These are phyloP conservation scores for Blastocystis sp. DNA, from an alignment of 352 stramenopile genomes.

Conservation along the genomic window DNA sequence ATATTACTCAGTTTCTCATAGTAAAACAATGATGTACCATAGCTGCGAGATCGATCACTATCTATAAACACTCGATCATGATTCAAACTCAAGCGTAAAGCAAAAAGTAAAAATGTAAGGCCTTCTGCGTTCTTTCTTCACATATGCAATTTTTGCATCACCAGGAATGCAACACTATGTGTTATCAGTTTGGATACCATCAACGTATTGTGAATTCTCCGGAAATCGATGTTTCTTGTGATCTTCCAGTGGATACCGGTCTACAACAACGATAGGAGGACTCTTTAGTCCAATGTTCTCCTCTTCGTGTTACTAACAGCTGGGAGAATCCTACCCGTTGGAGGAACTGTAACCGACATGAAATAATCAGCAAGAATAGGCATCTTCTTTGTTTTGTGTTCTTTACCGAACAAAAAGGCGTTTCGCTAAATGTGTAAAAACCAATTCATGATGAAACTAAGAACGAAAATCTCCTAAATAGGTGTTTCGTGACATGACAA, in stretches of 20 bases:
- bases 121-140: not conserved
- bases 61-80: not conserved
- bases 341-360: conserved; percentile 43
- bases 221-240: conserved; percentile 60
- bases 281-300: conserved; percentile 37
- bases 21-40: conserved; percentile 53
- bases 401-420: too few relatives aligned
- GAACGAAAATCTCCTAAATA: too few relatives aligned
- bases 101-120: conserved; percentile 61
- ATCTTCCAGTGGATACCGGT: conserved; percentile 51
- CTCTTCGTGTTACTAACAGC: not conserved
- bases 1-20: conserved; percentile 58
- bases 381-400: not conserved
- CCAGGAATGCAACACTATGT: conserved; percentile 56
- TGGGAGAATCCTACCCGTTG: not conserved
- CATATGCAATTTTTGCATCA: conserved; percentile 30
- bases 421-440: too few relatives aligned
- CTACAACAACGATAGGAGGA: conserved; percentile 57
- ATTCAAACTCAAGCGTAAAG: conserved; percentile 39
- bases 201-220: conserved; percentile 61
- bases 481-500: too few relatives aligned
- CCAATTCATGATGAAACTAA: too few relatives aligned
- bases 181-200: not conserved
- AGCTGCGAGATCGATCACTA: conserved; percentile 57
- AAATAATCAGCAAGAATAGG: conserved; percentile 59